phyloP scores from a whole-genome alignment of 1,284 basidiomycete genomes.

The Trichosporon faecale region DNA sequence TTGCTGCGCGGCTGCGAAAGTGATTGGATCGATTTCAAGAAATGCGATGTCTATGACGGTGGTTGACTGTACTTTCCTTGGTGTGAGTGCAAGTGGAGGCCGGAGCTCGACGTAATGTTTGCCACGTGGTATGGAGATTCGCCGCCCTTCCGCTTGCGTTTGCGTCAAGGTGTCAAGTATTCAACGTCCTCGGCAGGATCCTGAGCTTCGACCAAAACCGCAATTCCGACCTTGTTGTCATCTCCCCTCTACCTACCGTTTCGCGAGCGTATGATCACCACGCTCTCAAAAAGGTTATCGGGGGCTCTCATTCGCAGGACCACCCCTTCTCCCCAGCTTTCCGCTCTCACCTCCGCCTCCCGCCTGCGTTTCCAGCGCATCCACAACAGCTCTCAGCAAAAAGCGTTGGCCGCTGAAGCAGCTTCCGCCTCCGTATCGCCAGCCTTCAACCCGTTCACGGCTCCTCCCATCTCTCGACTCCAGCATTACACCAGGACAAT shows the following conservation, averaged over 20 bases:
- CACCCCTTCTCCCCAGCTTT: slow-evolving; percentile 3
- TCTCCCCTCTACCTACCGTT: neutral
- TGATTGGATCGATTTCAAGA: neutral
- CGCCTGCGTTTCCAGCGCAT: neutral
- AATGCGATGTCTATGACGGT: neutral
- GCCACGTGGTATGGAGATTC: slow-evolving; percentile 1
- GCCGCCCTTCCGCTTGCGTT: neutral
- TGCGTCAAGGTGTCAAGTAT: neutral
- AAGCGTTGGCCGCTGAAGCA: neutral
- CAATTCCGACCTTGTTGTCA: neutral
- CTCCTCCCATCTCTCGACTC: slow-evolving; percentile 3
- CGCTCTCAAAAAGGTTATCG: slow-evolving; percentile 13
- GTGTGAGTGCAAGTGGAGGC: neutral
- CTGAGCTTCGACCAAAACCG: neutral
- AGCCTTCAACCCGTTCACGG: neutral
- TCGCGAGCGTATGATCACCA: slow-evolving; percentile 13
- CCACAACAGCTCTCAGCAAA: neutral
- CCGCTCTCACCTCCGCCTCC: neutral
- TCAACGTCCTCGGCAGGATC: neutral
- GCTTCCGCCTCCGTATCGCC: neutral
- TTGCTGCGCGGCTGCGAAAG: neutral
- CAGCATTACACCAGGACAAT: slow-evolving; percentile 9
- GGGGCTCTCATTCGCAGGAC: slow-evolving; percentile 10
- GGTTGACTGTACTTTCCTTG: slow-evolving; percentile 7
- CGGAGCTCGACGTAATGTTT: neutral